Conservation (phyloP, 2,329 filamentous ascomycete genomes). For the Venturia asperata region DNA sequence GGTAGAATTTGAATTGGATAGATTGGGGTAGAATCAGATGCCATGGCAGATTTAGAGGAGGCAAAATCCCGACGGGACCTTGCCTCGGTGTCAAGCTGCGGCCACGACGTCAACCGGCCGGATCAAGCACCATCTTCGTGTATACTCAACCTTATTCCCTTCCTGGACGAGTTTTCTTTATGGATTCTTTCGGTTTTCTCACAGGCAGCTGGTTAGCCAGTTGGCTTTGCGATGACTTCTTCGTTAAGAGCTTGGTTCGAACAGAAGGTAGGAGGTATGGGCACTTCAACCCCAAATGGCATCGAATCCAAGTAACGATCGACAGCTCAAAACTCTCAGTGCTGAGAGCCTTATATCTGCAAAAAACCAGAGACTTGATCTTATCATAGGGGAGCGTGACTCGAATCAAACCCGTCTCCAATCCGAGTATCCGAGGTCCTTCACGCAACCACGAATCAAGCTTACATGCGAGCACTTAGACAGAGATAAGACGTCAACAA, state of each 20-base stretch:
- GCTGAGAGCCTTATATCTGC: background rate
- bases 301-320: background rate
- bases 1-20: constrained; percentile 9
- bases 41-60: background rate
- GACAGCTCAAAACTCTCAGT: background rate
- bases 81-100: background rate
- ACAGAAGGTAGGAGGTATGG: background rate
- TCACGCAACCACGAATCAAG: background rate
- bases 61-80: background rate
- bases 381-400: background rate
- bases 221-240: background rate
- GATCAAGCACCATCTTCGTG: no score
- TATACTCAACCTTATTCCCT: background rate
- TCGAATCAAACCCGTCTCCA: background rate
- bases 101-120: no score
- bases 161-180: background rate
- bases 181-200: no score
- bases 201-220: background rate
- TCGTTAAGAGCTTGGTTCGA: background rate
- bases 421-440: background rate
- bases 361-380: background rate
- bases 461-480: background rate
- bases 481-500: background rate
- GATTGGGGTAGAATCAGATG: constrained; percentile 2
- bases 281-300: background rate